Conservation (phyloP, 2,329 filamentous ascomycete species). For the Aureobasidium leucospermi region DNA sequence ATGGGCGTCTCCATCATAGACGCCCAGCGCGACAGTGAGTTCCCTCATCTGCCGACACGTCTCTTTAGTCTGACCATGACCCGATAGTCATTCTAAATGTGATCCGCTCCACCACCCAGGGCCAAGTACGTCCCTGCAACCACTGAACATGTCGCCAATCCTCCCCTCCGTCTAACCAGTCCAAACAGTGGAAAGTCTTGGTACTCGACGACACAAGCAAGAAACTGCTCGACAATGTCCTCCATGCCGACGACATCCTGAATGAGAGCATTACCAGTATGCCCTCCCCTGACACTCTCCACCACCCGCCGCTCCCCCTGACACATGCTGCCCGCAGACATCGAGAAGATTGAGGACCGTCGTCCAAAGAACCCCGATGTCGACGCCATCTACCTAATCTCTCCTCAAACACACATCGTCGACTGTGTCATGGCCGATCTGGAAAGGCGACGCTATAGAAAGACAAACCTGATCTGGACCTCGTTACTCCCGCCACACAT, state of each 20-base stretch:
- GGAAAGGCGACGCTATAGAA: constrained; percentile 73
- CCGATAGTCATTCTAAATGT: constrained; percentile 60
- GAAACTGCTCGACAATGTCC: constrained; percentile 81
- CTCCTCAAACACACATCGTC: constrained; percentile 78
- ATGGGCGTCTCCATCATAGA: constrained; percentile 84
- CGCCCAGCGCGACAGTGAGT: constrained; percentile 69
- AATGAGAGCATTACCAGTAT: constrained; percentile 92
- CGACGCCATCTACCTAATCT: constrained; percentile 90
- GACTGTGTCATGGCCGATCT: constrained; percentile 93
- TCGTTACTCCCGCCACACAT: constrained; percentile 62
- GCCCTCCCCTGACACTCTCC: constrained; percentile 24
- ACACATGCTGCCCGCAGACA: constrained; percentile 53
- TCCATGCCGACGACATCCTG: constrained; percentile 94
- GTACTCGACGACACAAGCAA: constrained; percentile 78
- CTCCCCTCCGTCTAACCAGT: neutral
- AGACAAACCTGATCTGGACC: constrained; percentile 79
- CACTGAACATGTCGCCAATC: neutral
- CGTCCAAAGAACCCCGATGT: constrained; percentile 78
- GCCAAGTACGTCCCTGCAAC: constrained; percentile 48
- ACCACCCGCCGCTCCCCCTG: constrained; percentile 20
- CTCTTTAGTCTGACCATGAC: neutral
- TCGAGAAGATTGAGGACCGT: constrained; percentile 86
- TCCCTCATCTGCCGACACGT: neutral
- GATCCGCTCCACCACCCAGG: constrained; percentile 69
- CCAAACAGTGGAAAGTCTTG: constrained; percentile 83